phyloP scores from a whole-genome alignment of 2,329 filamentous ascomycete genomes.

The Coniochaeta hoffmannii region DNA sequence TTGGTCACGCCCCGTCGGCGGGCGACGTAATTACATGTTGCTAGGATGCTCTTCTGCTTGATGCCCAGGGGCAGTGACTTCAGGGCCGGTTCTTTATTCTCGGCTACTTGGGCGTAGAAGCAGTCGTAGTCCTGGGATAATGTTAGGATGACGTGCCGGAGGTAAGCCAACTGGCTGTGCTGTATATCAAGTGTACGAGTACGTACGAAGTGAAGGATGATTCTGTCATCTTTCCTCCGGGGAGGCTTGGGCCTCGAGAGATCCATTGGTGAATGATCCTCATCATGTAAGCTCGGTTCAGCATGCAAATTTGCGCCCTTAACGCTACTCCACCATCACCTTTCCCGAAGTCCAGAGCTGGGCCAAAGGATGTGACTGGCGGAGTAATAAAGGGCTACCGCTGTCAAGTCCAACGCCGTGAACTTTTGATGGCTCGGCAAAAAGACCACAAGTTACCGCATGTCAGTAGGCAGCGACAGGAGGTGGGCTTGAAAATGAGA shows the following conservation, averaged over 20 bases:
- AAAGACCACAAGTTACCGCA: no score
- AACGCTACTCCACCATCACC: no score
- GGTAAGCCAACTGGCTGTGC: no score
- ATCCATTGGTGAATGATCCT: conserved; percentile 19
- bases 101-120: conserved; percentile 90
- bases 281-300: no score
- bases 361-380: no score
- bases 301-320: no score
- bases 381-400: no score
- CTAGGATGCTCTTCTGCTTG: conserved; percentile 87
- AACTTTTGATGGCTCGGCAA: no score
- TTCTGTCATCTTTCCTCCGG: conserved; percentile 50
- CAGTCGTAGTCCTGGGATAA: conserved; percentile 65
- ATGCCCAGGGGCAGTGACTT: conserved; percentile 71
- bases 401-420: no score
- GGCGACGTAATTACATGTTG: conserved; percentile 92
- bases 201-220: conserved; percentile 77
- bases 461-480: no score
- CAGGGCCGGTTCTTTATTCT: conserved; percentile 59
- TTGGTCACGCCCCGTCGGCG: conserved; percentile 68
- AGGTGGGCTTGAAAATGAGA: no score
- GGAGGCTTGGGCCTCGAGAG: conserved; percentile 22
- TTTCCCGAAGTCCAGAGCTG: no score
- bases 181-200: background rate
- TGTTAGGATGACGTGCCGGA: background rate